Conservation (phyloP, 192 early-diverging fungal species). For the Coemansia nantahalensis region DNA sequence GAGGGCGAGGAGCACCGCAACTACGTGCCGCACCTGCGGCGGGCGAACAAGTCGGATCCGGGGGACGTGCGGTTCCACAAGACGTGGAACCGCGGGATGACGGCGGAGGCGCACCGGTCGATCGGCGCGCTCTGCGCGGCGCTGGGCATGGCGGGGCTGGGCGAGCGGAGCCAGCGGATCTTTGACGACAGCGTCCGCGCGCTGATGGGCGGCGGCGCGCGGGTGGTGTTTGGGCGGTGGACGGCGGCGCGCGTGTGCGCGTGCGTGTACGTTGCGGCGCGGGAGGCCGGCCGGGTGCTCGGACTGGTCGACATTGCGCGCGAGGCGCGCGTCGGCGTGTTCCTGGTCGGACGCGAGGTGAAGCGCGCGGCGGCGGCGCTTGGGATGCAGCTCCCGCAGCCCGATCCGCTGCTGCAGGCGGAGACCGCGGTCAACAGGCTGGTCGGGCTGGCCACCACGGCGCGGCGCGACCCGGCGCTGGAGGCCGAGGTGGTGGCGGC, state of each 20-base stretch:
- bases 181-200: constrained; percentile 8
- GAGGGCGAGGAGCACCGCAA: neutral
- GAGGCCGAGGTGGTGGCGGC: neutral
- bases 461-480: neutral
- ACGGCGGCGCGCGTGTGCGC: constrained; percentile 7
- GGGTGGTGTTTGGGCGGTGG: constrained; percentile 14
- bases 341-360: constrained; percentile 13
- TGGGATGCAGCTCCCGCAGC: constrained; percentile 2
- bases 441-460: constrained; percentile 9
- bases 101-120: neutral
- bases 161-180: constrained; percentile 19
- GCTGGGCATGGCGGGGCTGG: neutral
- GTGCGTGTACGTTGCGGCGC: constrained; percentile 30
- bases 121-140: constrained; percentile 1
- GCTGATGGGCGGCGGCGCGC: neutral
- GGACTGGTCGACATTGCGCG: constrained; percentile 18
- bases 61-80: constrained; percentile 8
- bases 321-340: constrained; percentile 10
- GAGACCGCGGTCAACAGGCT: constrained; percentile 23
- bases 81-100: constrained; percentile 18
- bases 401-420: constrained; percentile 22
- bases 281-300: constrained; percentile 8
- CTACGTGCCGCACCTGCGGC: constrained; percentile 6
- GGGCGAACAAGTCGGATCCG: constrained; percentile 3
- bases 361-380: constrained; percentile 6